phyloP scores from a whole-genome alignment of 1,139 yeast species.

The Kazachstania sp. region DNA sequence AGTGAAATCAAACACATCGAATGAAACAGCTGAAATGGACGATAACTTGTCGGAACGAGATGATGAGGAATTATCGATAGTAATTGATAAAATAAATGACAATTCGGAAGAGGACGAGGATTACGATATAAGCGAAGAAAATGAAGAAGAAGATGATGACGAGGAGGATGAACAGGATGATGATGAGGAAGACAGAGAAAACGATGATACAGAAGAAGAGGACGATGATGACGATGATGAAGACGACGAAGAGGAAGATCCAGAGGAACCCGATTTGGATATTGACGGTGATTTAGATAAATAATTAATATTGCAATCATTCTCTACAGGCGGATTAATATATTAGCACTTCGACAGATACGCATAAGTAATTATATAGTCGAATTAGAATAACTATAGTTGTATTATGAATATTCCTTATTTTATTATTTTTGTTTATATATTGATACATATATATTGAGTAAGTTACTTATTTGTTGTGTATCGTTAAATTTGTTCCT shows the following conservation, averaged over 20 bases:
- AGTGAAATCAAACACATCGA: not conserved
- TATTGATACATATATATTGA: no score
- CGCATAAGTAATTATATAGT: no score
- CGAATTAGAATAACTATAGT: no score
- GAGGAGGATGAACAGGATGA: not conserved
- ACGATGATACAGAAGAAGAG: not conserved
- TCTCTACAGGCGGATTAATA: no score
- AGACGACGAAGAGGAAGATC: no score
- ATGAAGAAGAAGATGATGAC: constrained; percentile 4
- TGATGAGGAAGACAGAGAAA: not conserved
- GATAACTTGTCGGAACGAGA: not conserved
- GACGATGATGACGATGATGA: no score
- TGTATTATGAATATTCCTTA: no score
- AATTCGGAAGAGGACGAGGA: constrained; percentile 4
- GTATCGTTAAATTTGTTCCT: not conserved
- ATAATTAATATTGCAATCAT: no score
- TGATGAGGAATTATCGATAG: not conserved
- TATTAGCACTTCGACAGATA: no score
- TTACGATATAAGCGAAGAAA: constrained; percentile 1
- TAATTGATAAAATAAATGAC: constrained; percentile 7
- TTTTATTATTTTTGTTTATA: no score
- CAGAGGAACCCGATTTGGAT: no score
- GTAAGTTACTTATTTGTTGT: not conserved
- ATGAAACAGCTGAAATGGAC: not conserved
- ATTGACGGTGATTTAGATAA: no score